Evolutionary conservation across 2,329 filamentous ascomycete species (phyloP).

Genomic region (Talaromyces sp.): DNA sequence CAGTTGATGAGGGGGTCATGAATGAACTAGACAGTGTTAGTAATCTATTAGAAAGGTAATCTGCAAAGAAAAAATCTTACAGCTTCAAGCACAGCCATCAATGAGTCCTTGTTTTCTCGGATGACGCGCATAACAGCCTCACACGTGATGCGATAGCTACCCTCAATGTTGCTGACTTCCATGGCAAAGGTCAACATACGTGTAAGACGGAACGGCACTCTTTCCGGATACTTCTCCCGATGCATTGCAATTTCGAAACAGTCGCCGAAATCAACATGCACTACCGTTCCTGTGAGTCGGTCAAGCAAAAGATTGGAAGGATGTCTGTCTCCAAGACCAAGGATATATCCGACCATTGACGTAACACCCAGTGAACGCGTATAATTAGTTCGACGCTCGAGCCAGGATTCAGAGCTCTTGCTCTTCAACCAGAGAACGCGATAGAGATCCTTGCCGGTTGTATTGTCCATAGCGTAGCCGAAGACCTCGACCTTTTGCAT

Average conservation of each 20-base stretch:
- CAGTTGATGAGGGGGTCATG: conserved; percentile 98
- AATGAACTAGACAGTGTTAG: conserved; percentile 67
- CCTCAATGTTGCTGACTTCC: conserved; percentile 99
- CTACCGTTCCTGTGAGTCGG: conserved; percentile 89
- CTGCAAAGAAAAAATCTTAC: conserved; percentile 52
- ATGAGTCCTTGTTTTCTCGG: conserved; percentile 92
- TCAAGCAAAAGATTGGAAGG: conserved; percentile 98
- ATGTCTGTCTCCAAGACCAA: conserved; percentile 92
- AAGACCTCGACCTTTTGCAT: conserved; percentile 99
- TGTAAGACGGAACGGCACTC: conserved; percentile 95
- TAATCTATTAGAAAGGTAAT: too few species aligned
- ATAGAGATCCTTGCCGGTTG: conserved; percentile 96
- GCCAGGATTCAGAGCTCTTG: conserved; percentile 95
- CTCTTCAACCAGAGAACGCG: conserved; percentile 98
- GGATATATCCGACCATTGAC: conserved; percentile 99
- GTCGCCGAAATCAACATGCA: conserved; percentile 98
- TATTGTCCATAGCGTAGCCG: conserved; percentile 97
- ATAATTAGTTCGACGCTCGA: conserved; percentile 97
- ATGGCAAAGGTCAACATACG: conserved; percentile 99
- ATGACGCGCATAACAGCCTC: conserved; percentile 98
- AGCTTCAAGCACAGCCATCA: conserved; percentile 97
- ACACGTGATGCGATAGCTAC: conserved; percentile 95
- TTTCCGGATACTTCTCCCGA: conserved; percentile 96
- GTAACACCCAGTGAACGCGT: conserved; percentile 95
- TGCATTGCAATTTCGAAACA: conserved; percentile 99